Conservation (phyloP, 495 filamentous ascomycete species). For the Penicillium robsamsonii region DNA sequence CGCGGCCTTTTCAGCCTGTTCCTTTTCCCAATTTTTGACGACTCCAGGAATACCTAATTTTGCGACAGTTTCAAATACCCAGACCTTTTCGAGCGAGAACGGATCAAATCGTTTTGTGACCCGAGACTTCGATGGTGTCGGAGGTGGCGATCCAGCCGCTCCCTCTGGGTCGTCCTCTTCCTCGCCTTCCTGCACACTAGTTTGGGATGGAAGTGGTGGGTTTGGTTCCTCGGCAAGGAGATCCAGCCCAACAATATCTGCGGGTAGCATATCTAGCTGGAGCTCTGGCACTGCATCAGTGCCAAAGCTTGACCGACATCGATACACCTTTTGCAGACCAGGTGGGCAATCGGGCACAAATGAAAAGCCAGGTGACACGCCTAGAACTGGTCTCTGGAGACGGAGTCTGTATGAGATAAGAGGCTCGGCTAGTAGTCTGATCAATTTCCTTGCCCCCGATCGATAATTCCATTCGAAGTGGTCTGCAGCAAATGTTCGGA, state of each 20-base stretch:
- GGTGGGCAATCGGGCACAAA: conserved; percentile 37
- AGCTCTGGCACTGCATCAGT: conserved; percentile 76
- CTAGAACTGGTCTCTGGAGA: conserved; percentile 29
- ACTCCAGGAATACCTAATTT: conserved; percentile 67
- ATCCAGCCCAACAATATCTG: conserved; percentile 73
- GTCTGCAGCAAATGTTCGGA: conserved; percentile 71
- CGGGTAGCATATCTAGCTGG: conserved; percentile 72
- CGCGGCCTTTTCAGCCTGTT: conserved; percentile 40
- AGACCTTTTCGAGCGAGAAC: conserved; percentile 62
- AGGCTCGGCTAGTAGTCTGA: conserved; percentile 75
- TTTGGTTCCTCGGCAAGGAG: conserved; percentile 66
- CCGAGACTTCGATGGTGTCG: conserved; percentile 30
- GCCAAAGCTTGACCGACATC: conserved; percentile 62
- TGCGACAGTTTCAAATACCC: conserved; percentile 72
- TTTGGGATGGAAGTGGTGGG: conserved; percentile 40
- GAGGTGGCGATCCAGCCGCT: conserved; percentile 26
- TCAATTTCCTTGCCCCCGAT: conserved; percentile 79
- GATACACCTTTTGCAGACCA: conserved; percentile 57
- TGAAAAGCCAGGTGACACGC: conserved; percentile 19
- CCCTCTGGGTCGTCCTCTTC: conserved; percentile 51
- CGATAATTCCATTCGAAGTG: conserved; percentile 83
- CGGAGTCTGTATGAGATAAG: conserved; percentile 65
- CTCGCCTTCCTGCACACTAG: conserved; percentile 41
- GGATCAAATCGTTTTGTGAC: conserved; percentile 67
- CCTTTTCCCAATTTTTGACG: conserved; percentile 76